Evolutionary conservation across 345 rosid species (phyloP).

Genomic region (Hibiscus tridactylites): DNA sequence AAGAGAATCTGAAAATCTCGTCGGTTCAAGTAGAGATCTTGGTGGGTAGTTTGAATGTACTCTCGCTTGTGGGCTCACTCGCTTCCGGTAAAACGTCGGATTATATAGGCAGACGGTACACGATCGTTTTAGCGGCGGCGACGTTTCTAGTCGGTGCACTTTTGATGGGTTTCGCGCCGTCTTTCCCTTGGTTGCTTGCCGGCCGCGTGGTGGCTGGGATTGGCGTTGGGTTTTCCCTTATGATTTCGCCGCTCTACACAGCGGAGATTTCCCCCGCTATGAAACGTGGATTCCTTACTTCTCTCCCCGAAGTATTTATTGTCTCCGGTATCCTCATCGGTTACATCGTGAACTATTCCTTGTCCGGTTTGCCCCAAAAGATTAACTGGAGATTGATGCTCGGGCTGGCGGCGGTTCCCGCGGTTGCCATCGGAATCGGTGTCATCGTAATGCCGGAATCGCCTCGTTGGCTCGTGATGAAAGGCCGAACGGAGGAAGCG

Average conservation of each 20-base stretch:
- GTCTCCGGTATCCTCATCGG: slow-evolving; percentile 12
- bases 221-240: slow-evolving; percentile 53
- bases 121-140: slow-evolving; percentile 41
- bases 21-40: slow-evolving; percentile 40
- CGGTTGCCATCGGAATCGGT: slow-evolving; percentile 1
- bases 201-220: slow-evolving; percentile 53
- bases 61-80: slow-evolving; percentile 44
- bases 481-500: slow-evolving; percentile 39
- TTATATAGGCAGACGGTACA: slow-evolving; percentile 49
- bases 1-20: slow-evolving; percentile 39
- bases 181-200: slow-evolving; percentile 34
- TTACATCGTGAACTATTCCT: slow-evolving; percentile 4
- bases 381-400: slow-evolving; percentile 13
- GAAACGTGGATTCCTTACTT: slow-evolving; percentile 46
- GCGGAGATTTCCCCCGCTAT: slow-evolving; percentile 49
- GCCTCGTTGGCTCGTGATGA: slow-evolving; percentile 60
- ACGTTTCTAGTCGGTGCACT: slow-evolving; percentile 45
- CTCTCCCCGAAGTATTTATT: slow-evolving; percentile 46
- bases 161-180: slow-evolving; percentile 47
- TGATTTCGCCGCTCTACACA: slow-evolving; percentile 53
- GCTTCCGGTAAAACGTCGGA: slow-evolving; percentile 61
- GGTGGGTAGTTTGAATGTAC: slow-evolving; percentile 46
- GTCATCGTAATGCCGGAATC: slow-evolving; percentile 27
- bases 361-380: slow-evolving; percentile 3
- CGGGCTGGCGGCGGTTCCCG: slow-evolving; percentile 9